Conservation (phyloP, 1,284 basidiomycete genomes). For the Coniferiporia weirii region DNA sequence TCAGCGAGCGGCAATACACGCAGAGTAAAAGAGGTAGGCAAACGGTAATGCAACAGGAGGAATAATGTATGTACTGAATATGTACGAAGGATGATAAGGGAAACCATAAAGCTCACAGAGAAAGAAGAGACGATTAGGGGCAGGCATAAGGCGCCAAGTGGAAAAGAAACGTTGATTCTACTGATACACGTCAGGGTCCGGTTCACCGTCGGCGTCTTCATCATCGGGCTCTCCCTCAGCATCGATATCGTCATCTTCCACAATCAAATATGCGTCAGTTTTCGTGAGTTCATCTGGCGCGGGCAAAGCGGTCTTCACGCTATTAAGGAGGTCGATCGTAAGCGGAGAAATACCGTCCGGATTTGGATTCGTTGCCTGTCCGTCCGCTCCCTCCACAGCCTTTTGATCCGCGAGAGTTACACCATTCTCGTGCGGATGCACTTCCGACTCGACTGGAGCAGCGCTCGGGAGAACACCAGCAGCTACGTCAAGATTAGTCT, state of each 20-base stretch:
- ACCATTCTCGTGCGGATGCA: background rate
- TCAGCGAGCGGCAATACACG: constrained; percentile 7
- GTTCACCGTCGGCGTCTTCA: constrained; percentile 18
- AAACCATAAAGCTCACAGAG: background rate
- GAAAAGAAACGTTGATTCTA: background rate
- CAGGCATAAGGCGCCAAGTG: background rate
- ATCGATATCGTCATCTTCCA: constrained; percentile 16
- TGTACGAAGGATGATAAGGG: constrained; percentile 2
- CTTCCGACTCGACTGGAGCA: background rate
- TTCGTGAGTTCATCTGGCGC: background rate
- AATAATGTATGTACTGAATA: background rate
- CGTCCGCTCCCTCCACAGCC: background rate
- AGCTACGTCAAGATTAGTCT: background rate
- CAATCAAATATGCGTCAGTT: background rate
- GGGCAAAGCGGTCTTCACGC: background rate
- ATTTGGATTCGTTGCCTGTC: background rate
- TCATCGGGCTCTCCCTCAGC: constrained; percentile 17
- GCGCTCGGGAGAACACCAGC: background rate
- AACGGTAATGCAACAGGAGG: background rate
- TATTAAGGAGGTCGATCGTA: background rate
- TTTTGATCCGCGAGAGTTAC: background rate
- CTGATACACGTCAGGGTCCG: constrained; percentile 12
- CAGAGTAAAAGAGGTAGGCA: background rate
- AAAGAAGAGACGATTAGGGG: background rate
- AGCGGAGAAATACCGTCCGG: background rate